Evolutionary conservation across 495 filamentous ascomycete species (phyloP).

Genomic region (Emericellopsis terricola): DNA sequence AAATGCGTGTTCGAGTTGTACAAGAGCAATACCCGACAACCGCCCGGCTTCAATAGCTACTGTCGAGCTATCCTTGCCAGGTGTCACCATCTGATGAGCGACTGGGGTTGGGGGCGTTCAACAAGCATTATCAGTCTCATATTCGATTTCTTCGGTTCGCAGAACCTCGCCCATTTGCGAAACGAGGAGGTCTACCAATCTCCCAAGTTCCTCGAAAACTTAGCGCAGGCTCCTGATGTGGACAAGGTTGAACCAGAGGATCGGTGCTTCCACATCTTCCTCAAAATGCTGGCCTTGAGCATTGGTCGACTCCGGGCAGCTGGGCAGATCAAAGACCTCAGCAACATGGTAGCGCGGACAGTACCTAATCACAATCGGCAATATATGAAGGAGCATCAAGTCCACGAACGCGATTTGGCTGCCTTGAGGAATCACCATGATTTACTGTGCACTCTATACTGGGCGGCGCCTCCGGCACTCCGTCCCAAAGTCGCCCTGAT

Average conservation of each 20-base stretch:
- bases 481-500: constrained; percentile 56
- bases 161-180: constrained; percentile 50
- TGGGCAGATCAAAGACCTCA: constrained; percentile 52
- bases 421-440: constrained; percentile 88
- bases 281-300: constrained; percentile 64
- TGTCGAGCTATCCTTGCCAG: constrained; percentile 53
- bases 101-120: constrained; percentile 78
- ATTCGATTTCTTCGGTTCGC: constrained; percentile 81
- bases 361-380: constrained; percentile 78
- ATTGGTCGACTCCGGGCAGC: constrained; percentile 39
- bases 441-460: constrained; percentile 77
- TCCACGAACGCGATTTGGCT: constrained; percentile 61
- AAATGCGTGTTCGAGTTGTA: constrained; percentile 50
- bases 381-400: constrained; percentile 64
- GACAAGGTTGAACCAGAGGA: constrained; percentile 48
- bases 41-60: constrained; percentile 63
- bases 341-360: constrained; percentile 58
- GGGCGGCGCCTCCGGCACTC: constrained; percentile 52
- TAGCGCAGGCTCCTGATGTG: constrained; percentile 43
- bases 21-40: constrained; percentile 31
- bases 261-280: constrained; percentile 79
- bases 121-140: constrained; percentile 59
- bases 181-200: constrained; percentile 66
- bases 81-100: constrained; percentile 59
- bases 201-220: constrained; percentile 57